phyloP scores from a whole-genome alignment of 2,329 filamentous ascomycete genomes.

The Plectosphaerella sp. region DNA sequence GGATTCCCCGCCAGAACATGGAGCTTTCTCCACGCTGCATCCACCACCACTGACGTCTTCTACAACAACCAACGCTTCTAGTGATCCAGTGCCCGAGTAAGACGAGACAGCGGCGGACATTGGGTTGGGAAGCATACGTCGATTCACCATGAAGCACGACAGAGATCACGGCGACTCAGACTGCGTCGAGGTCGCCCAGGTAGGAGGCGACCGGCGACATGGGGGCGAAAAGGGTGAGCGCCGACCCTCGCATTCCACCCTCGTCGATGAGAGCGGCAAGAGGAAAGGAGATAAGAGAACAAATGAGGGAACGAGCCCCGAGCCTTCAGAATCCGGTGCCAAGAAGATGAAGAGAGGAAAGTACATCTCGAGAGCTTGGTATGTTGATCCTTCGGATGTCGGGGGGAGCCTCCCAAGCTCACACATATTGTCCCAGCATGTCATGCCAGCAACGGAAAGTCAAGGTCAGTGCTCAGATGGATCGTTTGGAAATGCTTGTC shows the following conservation, averaged over 20 bases:
- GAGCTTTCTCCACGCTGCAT: no score
- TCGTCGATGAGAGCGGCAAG: neutral
- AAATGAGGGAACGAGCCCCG: neutral
- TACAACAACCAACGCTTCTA: no score
- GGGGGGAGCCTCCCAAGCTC: no score
- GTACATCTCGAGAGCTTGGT: conserved; percentile 10
- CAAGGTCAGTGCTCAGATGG: conserved; percentile 3
- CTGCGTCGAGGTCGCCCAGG: neutral
- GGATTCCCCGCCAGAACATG: no score
- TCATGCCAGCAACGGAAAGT: conserved; percentile 9
- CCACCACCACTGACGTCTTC: no score
- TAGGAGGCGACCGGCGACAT: neutral
- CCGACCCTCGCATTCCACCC: neutral
- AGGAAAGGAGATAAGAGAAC: neutral
- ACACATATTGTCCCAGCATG: neutral
- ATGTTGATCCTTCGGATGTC: neutral
- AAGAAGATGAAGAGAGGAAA: conserved; percentile 8
- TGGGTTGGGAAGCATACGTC: no score
- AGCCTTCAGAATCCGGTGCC: conserved; percentile 1
- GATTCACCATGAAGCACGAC: no score
- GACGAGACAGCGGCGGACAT: no score
- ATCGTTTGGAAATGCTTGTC: no score
- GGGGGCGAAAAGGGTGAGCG: neutral
- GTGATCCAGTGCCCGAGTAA: no score
- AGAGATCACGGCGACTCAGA: neutral